phyloP scores from a whole-genome alignment of 129 eudicot genomes.

The Sambucus nigra region DNA sequence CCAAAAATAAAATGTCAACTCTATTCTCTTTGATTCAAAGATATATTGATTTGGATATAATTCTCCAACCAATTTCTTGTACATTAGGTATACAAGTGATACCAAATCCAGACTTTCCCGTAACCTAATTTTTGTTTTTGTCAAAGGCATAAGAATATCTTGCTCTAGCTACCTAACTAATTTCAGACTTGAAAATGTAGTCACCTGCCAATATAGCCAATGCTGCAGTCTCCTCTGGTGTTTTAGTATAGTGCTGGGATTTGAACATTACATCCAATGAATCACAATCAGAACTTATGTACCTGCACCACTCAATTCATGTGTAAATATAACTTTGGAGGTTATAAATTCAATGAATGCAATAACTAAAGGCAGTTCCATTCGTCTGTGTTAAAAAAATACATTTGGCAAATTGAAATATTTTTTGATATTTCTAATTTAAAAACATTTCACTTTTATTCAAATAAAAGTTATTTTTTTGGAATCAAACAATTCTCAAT shows the following conservation, averaged over 20 bases:
- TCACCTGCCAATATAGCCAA: constrained; percentile 44
- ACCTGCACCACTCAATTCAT: constrained; percentile 25
- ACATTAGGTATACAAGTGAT: background rate
- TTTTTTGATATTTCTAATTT: too few species aligned
- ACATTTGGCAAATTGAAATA: background rate
- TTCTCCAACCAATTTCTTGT: background rate
- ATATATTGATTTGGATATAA: background rate
- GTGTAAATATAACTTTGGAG: background rate
- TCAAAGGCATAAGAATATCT: background rate
- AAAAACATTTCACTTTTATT: background rate
- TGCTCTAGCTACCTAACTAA: background rate
- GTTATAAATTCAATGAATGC: background rate
- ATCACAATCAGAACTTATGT: constrained; percentile 66
- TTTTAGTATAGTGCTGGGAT: constrained; percentile 31
- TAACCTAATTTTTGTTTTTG: background rate
- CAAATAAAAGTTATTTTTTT: background rate
- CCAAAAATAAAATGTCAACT: too few species aligned
- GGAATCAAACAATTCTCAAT: background rate
- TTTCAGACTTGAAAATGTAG: background rate
- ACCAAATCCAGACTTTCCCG: background rate
- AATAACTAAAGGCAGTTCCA: background rate
- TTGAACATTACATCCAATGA: constrained; percentile 43
- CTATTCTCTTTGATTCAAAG: too few species aligned
- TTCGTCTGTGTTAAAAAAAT: too few species aligned
- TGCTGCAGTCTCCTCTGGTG: constrained; percentile 54